Base-by-base conservation (phyloP, 768 basidiomycete genomes). In the Phylloporus sp. region DNA sequence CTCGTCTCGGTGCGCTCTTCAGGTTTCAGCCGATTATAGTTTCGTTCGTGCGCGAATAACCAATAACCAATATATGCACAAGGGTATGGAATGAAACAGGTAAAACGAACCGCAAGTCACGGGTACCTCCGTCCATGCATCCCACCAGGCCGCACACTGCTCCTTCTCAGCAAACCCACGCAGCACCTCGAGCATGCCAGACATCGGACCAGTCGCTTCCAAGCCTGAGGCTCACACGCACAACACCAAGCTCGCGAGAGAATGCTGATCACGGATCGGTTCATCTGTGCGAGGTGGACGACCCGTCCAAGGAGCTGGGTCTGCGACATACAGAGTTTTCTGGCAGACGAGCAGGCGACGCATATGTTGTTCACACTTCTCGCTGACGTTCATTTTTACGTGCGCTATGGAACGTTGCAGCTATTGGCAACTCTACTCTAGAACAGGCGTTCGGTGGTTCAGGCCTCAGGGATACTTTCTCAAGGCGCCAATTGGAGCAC, bases 401-500 rank as follows among this genome's bases (percentile, higher is more conserved):
- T 84, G 46, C 86, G 94, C 24, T 91, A 89, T 70, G 82, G 86
- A 45, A 81, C 89, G 2, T 76, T 97, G 6, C 91, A 97, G 65
- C 81, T 88, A 59, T 76, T 98, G 36, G 81, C 84, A 27, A 81
- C 80, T 6, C 74, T 98, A 16, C 76, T 98, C 45, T 82, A 85
- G 62, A 92, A 95, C 64, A 79, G 94, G 49, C 79, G 93, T 22
- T 81, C 86, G 48, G 72, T 77, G 31, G 84, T 97, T 10, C 97
- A n/a, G n/a, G n/a, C n/a, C n/a, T n/a, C n/a, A 99, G 67, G 79
- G 79, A n/a, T 92, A 94, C 69, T 95, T 99, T 66, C 75, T 98
- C 57, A 92, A 86, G 45, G 84, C 91, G 7, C 78, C 90, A 4
- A 82, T 82, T 34, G 94, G 92, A 6, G 78, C 86, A 13, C 73